Evolutionary conservation across 768 basidiomycete genomes (phyloP).

Genomic region (Floccularia luteovirens): DNA sequence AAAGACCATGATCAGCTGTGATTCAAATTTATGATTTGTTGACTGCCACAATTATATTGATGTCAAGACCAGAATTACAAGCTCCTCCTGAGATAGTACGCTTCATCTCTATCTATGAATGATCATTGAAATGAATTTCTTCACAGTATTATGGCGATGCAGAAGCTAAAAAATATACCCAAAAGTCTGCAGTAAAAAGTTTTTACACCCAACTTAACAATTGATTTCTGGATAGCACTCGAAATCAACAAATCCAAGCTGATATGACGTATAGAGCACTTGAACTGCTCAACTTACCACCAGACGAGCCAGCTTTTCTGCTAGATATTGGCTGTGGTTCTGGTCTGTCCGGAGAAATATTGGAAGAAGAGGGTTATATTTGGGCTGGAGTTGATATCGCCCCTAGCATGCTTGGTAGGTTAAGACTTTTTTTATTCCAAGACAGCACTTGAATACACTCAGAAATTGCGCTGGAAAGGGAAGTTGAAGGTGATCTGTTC

Average conservation of each 20-base stretch:
- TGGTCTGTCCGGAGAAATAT: conserved; percentile 93
- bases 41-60: too few species aligned
- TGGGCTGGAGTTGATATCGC: conserved; percentile 96
- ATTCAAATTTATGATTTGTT: too few species aligned
- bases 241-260: conserved; percentile 94
- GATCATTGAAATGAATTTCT: conserved; percentile 2
- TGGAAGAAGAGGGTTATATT: conserved; percentile 88
- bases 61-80: conserved; percentile 85
- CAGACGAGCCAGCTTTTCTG: conserved; percentile 73
- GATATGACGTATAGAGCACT: conserved; percentile 96
- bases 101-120: conserved; percentile 1
- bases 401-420: conserved; percentile 92
- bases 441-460: conserved; percentile 1
- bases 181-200: conserved; percentile 54
- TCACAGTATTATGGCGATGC: conserved; percentile 90
- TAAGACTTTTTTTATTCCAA: background rate
- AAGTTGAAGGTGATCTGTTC: conserved; percentile 95
- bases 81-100: conserved; percentile 89
- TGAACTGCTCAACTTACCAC: conserved; percentile 80
- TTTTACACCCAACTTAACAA: conserved; percentile 1
- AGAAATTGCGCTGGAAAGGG: conserved; percentile 95
- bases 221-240: conserved; percentile 49
- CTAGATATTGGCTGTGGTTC: conserved; percentile 97
- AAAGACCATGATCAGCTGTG: too few species aligned
- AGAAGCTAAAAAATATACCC: conserved; percentile 95